Base-by-base conservation (phyloP, 1,139 yeast species). In the Debaryomycetaceae sp. region DNA sequence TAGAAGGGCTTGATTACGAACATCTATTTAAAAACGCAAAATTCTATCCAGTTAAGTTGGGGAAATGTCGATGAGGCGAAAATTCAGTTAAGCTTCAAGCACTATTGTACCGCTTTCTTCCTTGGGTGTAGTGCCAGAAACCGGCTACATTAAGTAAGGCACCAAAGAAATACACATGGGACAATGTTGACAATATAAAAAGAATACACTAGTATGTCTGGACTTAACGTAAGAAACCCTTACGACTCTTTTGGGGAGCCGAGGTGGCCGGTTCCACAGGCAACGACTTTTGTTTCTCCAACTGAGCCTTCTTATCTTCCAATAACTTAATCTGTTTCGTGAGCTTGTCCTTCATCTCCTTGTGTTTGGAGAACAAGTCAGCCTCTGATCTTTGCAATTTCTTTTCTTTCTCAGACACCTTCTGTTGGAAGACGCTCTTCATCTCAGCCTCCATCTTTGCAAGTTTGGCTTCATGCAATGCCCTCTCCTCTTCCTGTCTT, bases 371-470 rank as follows among this genome's bases (percentile, higher is more conserved):
- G 66, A 93, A 93, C 61, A 95, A 80, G 68, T 95, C 99, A 46
- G 96, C 96, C 71, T 95, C 99, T 41, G 97, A 89, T 71, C 91
- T 88, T 74, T 91, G 96, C 65, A 95, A 81, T 73, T 91, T 91
- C 78, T 90, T 88, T 69, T 95, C 99, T 83, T 95, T 95, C 70
- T 91, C 98, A 47, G 87, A 76, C 36, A 95, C 99, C 74, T 93
- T 95, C 63, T 88, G 95, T 70, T 91, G 97, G 82, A 95, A 95
- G 46, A 95, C 97, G 24, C 85, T 79, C 74, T 93, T 91, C 98
- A 95, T 90, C 70, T 93, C 98, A 34, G 90, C 81, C 72, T 95
- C 99, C 86, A 95, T 83, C 73, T 89, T 90, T 48, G 93, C 85
- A 58, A 95, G 78, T 63, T 93, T 89, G 49, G 96, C 96, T 70